Evolutionary conservation across 2,329 filamentous ascomycete species (phyloP).

Genomic region (Colletotrichum navitas): DNA sequence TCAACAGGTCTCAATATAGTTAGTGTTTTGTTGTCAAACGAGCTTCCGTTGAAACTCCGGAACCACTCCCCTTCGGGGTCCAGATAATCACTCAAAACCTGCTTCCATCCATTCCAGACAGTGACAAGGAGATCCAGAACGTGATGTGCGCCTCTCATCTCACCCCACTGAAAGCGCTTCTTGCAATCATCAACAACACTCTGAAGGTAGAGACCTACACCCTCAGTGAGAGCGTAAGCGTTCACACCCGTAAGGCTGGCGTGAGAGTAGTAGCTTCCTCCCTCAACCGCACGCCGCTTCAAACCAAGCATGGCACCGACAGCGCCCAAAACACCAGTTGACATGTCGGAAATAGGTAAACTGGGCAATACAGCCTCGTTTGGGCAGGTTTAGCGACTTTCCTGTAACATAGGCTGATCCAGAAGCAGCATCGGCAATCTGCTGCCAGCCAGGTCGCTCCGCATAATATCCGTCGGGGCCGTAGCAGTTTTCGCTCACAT

Average conservation of each 20-base stretch:
- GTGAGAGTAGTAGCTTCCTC: conserved; percentile 50
- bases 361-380: conserved; percentile 49
- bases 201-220: conserved; percentile 50
- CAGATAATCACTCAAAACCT: conserved; percentile 21
- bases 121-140: conserved; percentile 33
- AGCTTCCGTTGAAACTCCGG: conserved; percentile 23
- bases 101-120: conserved; percentile 33
- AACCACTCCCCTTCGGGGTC: conserved; percentile 32
- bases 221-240: conserved; percentile 46
- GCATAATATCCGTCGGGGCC: conserved; percentile 36
- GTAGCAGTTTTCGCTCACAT: conserved; percentile 38
- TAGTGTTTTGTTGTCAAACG: conserved; percentile 14
- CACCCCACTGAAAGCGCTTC: conserved; percentile 33
- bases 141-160: conserved; percentile 35
- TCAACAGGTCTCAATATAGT: conserved; percentile 30
- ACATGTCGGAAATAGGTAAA: conserved; percentile 54
- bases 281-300: conserved; percentile 49
- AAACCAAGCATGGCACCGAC: conserved; percentile 51
- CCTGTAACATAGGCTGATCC: conserved; percentile 52
- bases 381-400: conserved; percentile 45
- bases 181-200: conserved; percentile 31
- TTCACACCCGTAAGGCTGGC: conserved; percentile 49
- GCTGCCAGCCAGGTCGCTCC: conserved; percentile 34
- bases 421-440: conserved; percentile 46
- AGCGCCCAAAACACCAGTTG: conserved; percentile 50